phyloP scores from a whole-genome alignment of 169 alveolate species.

The Cytauxzoon felis region DNA sequence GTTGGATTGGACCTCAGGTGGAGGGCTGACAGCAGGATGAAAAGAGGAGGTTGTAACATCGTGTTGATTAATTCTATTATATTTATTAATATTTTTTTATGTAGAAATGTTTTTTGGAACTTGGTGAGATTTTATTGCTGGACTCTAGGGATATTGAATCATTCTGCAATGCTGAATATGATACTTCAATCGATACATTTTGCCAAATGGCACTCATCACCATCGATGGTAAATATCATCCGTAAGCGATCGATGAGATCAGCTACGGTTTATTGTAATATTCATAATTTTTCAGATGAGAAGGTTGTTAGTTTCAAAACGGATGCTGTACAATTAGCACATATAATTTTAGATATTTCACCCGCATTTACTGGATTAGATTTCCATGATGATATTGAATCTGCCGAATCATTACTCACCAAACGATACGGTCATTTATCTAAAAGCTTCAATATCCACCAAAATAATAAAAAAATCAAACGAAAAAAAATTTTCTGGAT shows the following conservation, averaged over 20 bases:
- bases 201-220: constrained; percentile 26
- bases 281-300: not conserved
- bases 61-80: not conserved
- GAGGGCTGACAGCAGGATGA: too few relatives aligned
- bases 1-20: too few relatives aligned
- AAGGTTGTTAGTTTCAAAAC: constrained; percentile 11
- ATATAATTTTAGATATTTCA: constrained; percentile 27
- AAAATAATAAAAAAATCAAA: constrained; percentile 3
- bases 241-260: not conserved
- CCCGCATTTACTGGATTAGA: constrained; percentile 47
- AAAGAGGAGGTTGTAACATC: too few relatives aligned
- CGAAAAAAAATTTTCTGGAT: too few relatives aligned
- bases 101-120: constrained; percentile 33
- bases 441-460: constrained; percentile 22
- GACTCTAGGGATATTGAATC: constrained; percentile 33
- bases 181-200: constrained; percentile 33
- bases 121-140: constrained; percentile 38
- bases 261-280: not conserved
- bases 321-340: constrained; percentile 20
- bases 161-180: constrained; percentile 49
- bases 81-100: not conserved
- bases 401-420: constrained; percentile 16
- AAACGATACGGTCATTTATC: constrained; percentile 35
- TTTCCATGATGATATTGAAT: constrained; percentile 37
- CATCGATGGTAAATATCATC: not conserved